These are phyloP conservation scores for Pseudogymnoascus sp. DNA, from an alignment of 2,329 filamentous ascomycete species.

Conservation along the genomic window DNA sequence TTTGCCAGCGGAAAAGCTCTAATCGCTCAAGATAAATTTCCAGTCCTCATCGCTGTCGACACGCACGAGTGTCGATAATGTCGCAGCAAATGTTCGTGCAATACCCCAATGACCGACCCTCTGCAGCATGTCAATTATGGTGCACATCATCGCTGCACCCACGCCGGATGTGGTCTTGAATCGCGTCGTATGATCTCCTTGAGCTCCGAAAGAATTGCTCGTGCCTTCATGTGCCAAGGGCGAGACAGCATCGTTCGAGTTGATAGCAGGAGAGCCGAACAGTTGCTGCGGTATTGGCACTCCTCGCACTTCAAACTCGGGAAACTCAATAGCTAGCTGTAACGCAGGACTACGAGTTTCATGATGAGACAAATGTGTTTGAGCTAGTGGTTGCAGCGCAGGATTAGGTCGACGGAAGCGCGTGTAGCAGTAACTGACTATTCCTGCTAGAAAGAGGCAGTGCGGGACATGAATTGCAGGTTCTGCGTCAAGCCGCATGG, in stretches of 20 bases:
- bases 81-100: conserved; percentile 10
- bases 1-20: too few species aligned
- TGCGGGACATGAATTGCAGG: conserved; percentile 15
- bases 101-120: conserved; percentile 13
- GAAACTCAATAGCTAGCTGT: conserved; percentile 8
- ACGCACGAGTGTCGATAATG: conserved; percentile 5
- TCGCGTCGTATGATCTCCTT: neutral
- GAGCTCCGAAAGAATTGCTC: neutral
- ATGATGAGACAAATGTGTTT: too few species aligned
- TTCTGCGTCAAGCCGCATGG: conserved; percentile 12
- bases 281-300: conserved; percentile 8
- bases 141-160: conserved; percentile 4
- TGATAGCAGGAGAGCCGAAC: too few species aligned
- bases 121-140: conserved; percentile 9
- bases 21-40: neutral
- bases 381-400: too few species aligned
- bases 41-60: conserved; percentile 7
- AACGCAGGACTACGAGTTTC: too few species aligned
- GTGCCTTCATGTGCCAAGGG: too few species aligned
- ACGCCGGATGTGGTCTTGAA: neutral
- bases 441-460: conserved; percentile 13
- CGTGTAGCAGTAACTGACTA: conserved; percentile 11
- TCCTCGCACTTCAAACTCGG: conserved; percentile 8
- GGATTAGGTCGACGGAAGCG: conserved; percentile 10
- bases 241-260: too few species aligned